Percentiles rank a stretch among this genome's conserved stretches.
Conservation (phyloP, 345 rosid genomes). For the Barbarea vulgaris region DNA sequence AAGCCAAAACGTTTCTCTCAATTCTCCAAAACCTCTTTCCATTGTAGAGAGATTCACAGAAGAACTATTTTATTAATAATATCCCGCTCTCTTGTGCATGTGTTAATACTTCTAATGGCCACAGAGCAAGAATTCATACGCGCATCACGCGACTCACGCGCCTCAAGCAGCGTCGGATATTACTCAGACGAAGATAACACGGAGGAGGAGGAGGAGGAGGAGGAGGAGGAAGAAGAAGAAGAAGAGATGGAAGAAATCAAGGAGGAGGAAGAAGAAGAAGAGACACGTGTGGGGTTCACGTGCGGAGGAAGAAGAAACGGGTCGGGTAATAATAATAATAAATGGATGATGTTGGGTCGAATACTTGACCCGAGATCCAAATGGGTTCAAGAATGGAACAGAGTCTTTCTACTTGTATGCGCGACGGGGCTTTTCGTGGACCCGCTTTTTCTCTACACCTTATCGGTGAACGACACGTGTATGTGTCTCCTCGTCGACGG, state of each 20-base stretch:
- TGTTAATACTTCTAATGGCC: conserved; percentile 40
- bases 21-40: conserved; percentile 24
- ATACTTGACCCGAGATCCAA: conserved; percentile 83
- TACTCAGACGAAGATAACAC: conserved; percentile 48
- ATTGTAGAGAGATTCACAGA: conserved; percentile 11
- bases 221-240: conserved; percentile 35
- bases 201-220: conserved; percentile 35
- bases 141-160: conserved; percentile 36
- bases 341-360: conserved; percentile 57
- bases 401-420: conserved; percentile 74
- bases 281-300: conserved; percentile 3
- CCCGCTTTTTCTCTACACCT: conserved; percentile 87
- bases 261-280: conserved; percentile 39
- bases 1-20: conserved; percentile 21
- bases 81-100: conserved; percentile 34
- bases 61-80: background rate
- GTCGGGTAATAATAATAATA: conserved; percentile 34
- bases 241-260: conserved; percentile 22
- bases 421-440: conserved; percentile 88
- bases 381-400: conserved; percentile 93
- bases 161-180: conserved; percentile 37
- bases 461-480: conserved; percentile 68
- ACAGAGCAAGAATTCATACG: conserved; percentile 42
- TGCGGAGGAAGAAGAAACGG: conserved; percentile 42
- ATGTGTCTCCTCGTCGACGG: conserved; percentile 90